phyloP scores from a whole-genome alignment of 192 early-diverging fungal genomes.

The Linnemannia zychae region DNA sequence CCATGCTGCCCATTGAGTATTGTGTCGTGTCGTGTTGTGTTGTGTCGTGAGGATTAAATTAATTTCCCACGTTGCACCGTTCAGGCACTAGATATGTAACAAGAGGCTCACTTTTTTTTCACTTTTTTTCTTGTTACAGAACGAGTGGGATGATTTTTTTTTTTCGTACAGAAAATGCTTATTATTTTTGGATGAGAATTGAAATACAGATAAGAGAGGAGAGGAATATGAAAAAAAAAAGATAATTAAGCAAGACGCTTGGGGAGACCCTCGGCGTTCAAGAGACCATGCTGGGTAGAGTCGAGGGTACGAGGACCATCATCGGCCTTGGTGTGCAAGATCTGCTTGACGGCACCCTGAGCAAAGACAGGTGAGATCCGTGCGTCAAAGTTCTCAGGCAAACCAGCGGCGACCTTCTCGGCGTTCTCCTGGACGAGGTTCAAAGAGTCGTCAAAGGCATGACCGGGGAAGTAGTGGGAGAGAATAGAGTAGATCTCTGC shows the following conservation, averaged over 20 bases:
- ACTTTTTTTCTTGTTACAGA: neutral
- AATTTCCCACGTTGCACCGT: too few relatives aligned
- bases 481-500: conserved; percentile 88
- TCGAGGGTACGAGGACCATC: conserved; percentile 93
- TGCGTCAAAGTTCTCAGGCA: conserved; percentile 67
- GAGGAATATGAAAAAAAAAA: neutral
- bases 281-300: conserved; percentile 63
- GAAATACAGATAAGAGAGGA: neutral
- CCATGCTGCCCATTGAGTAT: too few relatives aligned
- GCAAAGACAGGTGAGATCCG: conserved; percentile 73
- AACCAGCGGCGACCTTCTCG: conserved; percentile 30
- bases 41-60: too few relatives aligned
- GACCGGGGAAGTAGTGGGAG: conserved; percentile 86
- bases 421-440: conserved; percentile 46
- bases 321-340: conserved; percentile 92
- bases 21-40: too few relatives aligned
- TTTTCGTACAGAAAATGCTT: conserved; percentile 4
- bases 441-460: conserved; percentile 70
- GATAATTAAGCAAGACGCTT: conserved; percentile 54
- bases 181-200: conserved; percentile 4
- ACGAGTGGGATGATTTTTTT: neutral
- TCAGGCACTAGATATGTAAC: too few relatives aligned
- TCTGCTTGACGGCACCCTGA: conserved; percentile 81
- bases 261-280: conserved; percentile 76
- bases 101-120: too few relatives aligned